phyloP scores from a whole-genome alignment of 176 grass and related monocot species.

The Eragrostis curvula region DNA sequence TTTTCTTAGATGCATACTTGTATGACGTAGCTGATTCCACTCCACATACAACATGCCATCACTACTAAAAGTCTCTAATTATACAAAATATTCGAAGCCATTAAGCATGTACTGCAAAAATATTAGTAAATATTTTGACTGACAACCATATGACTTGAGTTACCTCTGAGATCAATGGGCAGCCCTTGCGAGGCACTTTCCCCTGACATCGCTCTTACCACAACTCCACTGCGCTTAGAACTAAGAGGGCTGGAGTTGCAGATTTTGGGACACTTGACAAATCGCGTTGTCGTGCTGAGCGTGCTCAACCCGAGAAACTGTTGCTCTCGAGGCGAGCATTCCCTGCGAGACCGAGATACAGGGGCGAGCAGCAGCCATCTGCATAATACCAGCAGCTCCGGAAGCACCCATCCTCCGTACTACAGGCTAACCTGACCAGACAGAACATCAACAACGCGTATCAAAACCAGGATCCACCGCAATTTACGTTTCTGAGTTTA shows the following conservation, averaged over 20 bases:
- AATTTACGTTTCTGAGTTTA: not conserved
- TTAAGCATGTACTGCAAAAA: not conserved
- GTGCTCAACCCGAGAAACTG: slow-evolving; percentile 14
- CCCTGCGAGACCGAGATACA: slow-evolving; percentile 55
- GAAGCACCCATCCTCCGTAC: slow-evolving; percentile 55
- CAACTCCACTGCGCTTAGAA: slow-evolving; percentile 29
- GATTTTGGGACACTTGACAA: slow-evolving; percentile 41
- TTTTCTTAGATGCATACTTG: not conserved
- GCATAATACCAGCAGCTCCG: slow-evolving; percentile 52
- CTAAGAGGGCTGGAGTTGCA: slow-evolving; percentile 38
- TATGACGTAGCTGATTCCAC: too few species aligned
- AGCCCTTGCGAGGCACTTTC: slow-evolving; percentile 54
- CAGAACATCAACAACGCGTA: slow-evolving; percentile 2
- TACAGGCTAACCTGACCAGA: slow-evolving; percentile 11
- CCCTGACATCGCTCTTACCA: slow-evolving; percentile 65
- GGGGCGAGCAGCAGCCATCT: slow-evolving; percentile 54
- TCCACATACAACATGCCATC: not conserved
- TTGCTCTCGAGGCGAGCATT: slow-evolving; percentile 39
- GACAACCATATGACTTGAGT: not conserved
- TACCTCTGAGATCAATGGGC: slow-evolving; percentile 90
- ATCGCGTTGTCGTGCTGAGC: not conserved
- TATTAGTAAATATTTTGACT: not conserved
- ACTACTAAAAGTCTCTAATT: not conserved
- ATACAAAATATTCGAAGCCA: not conserved
- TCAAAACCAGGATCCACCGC: not conserved